These are phyloP conservation scores for Aspergillus neoniger DNA, from an alignment of 2,329 filamentous ascomycete genomes.

Conservation along the genomic window DNA sequence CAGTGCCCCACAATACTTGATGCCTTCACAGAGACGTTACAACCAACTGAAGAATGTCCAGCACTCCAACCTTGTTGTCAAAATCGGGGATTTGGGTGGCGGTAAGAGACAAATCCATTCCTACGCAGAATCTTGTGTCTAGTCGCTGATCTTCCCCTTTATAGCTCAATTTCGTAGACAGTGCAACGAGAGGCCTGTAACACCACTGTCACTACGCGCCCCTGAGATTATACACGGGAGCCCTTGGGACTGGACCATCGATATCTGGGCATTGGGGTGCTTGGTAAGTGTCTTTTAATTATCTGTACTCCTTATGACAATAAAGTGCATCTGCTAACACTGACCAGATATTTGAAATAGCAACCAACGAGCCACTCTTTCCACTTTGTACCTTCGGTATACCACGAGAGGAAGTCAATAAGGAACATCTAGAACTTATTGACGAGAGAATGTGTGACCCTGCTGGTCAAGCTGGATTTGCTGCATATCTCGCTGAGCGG, in stretches of 20 bases:
- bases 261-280: constrained; percentile 27
- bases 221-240: constrained; percentile 21
- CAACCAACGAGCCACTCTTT: constrained; percentile 25
- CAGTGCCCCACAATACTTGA: constrained; percentile 23
- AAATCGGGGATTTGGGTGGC: constrained; percentile 27
- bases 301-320: too few relatives aligned
- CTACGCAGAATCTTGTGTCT: neutral
- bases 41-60: constrained; percentile 19
- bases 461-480: constrained; percentile 6
- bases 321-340: neutral
- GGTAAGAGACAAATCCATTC: constrained; percentile 15
- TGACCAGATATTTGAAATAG: constrained; percentile 24
- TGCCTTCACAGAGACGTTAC: constrained; percentile 20
- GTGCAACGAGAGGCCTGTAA: constrained; percentile 16
- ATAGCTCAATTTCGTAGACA: constrained; percentile 4
- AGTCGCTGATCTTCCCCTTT: neutral
- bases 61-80: constrained; percentile 17
- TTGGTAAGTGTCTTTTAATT: constrained; percentile 22
- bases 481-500: constrained; percentile 16
- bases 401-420: constrained; percentile 15
- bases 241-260: constrained; percentile 19
- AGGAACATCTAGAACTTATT: constrained; percentile 14
- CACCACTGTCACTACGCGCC: constrained; percentile 20
- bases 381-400: constrained; percentile 19
- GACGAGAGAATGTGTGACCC: neutral